Evolutionary conservation across 805 yeast species (phyloP).

Genomic region (Starmerella vaccinii): DNA sequence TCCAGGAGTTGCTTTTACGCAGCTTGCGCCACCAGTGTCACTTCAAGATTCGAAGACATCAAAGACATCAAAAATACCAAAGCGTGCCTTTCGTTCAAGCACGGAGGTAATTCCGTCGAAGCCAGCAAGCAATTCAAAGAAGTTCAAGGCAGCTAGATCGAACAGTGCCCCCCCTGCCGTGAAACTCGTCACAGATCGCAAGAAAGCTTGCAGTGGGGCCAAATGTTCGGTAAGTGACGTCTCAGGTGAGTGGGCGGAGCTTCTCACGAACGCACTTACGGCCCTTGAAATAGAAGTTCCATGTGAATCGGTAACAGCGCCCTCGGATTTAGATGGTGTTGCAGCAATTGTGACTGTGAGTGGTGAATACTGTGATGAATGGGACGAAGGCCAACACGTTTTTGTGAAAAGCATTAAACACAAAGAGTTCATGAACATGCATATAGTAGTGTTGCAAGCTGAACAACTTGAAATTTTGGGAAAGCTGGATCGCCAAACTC

Average conservation of each 20-base stretch:
- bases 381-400: slow-evolving; percentile 6
- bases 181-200: slow-evolving; percentile 9
- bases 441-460: slow-evolving; percentile 9
- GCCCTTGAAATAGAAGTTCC: background rate
- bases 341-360: background rate
- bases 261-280: background rate
- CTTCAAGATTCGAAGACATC: too few relatives aligned
- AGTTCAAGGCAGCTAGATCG: background rate
- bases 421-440: slow-evolving; percentile 7
- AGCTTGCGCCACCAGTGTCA: too few relatives aligned
- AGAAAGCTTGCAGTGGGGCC: slow-evolving; percentile 3
- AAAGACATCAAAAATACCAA: background rate
- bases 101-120: background rate
- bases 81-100: background rate
- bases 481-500: background rate
- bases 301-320: background rate
- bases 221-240: background rate
- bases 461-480: slow-evolving; percentile 10
- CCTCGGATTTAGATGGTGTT: slow-evolving; percentile 7
- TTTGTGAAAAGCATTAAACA: slow-evolving; percentile 11
- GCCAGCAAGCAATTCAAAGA: background rate
- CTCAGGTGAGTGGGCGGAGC: background rate
- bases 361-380: slow-evolving; percentile 15
- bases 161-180: slow-evolving; percentile 1
- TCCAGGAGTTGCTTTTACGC: too few relatives aligned